phyloP scores from a whole-genome alignment of 1,139 yeast genomes.

The Spathaspora sp. region DNA sequence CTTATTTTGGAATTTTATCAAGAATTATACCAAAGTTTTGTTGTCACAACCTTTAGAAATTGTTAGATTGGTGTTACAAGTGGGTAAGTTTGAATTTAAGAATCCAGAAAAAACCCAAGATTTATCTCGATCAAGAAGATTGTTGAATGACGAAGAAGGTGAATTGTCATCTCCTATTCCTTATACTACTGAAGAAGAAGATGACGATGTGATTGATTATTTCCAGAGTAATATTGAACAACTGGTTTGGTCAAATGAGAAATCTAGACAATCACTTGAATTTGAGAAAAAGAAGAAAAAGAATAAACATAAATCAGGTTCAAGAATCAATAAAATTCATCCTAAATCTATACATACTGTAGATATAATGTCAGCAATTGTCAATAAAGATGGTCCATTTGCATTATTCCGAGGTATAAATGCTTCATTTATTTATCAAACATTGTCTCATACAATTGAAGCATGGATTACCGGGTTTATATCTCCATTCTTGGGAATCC shows the following conservation, averaged over 20 bases:
- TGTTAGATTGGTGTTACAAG: conserved; percentile 74
- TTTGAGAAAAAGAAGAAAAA: conserved; percentile 5
- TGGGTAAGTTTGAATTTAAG: conserved; percentile 55
- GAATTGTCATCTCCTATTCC: background rate
- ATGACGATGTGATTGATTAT: conserved; percentile 55
- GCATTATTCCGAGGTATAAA: conserved; percentile 88
- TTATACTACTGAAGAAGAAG: conserved; percentile 37
- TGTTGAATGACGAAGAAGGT: conserved; percentile 13
- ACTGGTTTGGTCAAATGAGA: conserved; percentile 13
- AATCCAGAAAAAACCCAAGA: conserved; percentile 9
- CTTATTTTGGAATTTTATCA: conserved; percentile 58
- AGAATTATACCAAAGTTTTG: conserved; percentile 65
- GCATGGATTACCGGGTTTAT: conserved; percentile 91
- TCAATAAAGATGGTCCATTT: conserved; percentile 75
- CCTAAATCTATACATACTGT: conserved; percentile 68
- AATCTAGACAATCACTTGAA: conserved; percentile 17
- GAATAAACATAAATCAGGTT: background rate
- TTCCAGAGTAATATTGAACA: conserved; percentile 35
- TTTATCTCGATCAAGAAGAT: conserved; percentile 11
- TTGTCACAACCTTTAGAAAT: conserved; percentile 89
- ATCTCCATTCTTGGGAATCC: conserved; percentile 79
- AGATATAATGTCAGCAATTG: conserved; percentile 68
- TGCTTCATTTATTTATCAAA: conserved; percentile 76
- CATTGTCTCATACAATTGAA: conserved; percentile 74
- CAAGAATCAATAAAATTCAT: conserved; percentile 36